phyloP scores from a whole-genome alignment of 1,139 yeast species.

The Candida sanyaensis region DNA sequence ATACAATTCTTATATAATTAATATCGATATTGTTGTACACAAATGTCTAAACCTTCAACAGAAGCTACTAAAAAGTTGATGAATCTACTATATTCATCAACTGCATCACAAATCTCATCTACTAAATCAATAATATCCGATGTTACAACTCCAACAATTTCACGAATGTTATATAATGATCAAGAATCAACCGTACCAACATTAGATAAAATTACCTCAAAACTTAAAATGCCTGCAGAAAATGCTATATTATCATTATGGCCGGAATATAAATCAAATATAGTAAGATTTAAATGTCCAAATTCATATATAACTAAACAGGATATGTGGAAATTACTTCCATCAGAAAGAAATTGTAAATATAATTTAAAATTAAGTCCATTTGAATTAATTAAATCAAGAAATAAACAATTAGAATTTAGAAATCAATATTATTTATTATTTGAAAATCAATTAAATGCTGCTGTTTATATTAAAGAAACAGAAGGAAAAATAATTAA shows the following conservation, averaged over 20 bases:
- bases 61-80: constrained; percentile 30
- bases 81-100: constrained; percentile 31
- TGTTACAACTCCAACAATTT: constrained; percentile 17
- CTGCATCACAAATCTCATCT: constrained; percentile 30
- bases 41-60: constrained; percentile 19
- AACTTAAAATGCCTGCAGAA: constrained; percentile 6
- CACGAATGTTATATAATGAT: background rate
- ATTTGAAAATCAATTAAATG: constrained; percentile 48
- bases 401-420: constrained; percentile 48
- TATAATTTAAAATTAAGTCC: constrained; percentile 15
- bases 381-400: constrained; percentile 44
- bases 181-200: background rate
- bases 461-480: constrained; percentile 52
- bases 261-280: constrained; percentile 21
- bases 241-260: constrained; percentile 9
- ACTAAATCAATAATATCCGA: constrained; percentile 20
- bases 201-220: background rate
- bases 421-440: constrained; percentile 53
- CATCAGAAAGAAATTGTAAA: constrained; percentile 31
- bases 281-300: constrained; percentile 37
- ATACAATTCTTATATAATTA: background rate
- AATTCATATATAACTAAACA: constrained; percentile 35
- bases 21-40: background rate
- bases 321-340: constrained; percentile 43
- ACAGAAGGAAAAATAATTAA: constrained; percentile 50